Evolutionary conservation across 1,139 yeast genomes (phyloP), one percentile per base, ranked within the genome.

Genomic region (Yueomyces sp.): DNA sequence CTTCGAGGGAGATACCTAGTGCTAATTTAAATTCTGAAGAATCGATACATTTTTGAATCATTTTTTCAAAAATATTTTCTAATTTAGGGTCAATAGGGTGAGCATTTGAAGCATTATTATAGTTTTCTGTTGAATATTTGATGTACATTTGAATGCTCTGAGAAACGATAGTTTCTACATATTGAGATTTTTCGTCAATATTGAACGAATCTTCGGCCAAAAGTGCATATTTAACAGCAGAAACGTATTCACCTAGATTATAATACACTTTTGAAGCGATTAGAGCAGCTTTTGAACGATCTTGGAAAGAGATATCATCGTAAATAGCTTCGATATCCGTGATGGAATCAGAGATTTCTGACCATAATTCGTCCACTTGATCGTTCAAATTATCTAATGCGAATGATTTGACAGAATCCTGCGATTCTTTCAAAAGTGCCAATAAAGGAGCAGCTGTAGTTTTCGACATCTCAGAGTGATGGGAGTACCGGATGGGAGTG

Each of bases 241-340:
- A 76, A 50, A 85, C 95, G 57, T 83, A 87, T 60, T 91, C 98
- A 39, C 97, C 97, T 55, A 91, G 72, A 61, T 93, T 89, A 64
- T 87, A 93, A 67, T 91, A 93, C 19, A 91, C 95, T 64, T 91
- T 91, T 30, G 97, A 86, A 5, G 91, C 91, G 49, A 91, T 76
- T 50, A 91, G 70, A 3, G 98, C 98, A 3, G 97, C 98, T 57
- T 91, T 72, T 44, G 76, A 68, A 53, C 95, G 76, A 48, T 81
- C 77, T 41, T 80, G 76, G 62, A 89, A 91, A 12, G 73, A 64
- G 46, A 75, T 73, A 62, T 91, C 96, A 64, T 91, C 98, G 57
- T 82, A 87, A 43, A 91, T 70, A 50, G 86, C 95, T 67, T 91
- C 98, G 57, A 86, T 70, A 48, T 83, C 91, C 39, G 85, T 70